These are phyloP conservation scores for Eutrema yunnanense DNA, from an alignment of 345 rosid species.

Conservation along the genomic window DNA sequence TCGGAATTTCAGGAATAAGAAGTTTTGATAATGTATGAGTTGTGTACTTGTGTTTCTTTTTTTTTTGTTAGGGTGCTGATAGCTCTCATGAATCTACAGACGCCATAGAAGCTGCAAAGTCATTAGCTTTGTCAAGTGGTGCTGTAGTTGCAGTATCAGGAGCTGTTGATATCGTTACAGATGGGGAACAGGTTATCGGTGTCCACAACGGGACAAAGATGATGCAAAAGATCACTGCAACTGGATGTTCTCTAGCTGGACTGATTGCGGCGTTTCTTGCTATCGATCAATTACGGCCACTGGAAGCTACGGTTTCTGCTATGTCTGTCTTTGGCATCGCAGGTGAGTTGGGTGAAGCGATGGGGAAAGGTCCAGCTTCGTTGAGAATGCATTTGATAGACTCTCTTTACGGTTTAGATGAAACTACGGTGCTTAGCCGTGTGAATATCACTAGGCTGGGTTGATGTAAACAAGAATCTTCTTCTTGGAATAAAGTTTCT, in stretches of 20 bases:
- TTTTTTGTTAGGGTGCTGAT: conserved; percentile 51
- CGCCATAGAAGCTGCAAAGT: conserved; percentile 82
- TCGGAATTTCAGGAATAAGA: neutral
- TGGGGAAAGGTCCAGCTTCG: conserved; percentile 82
- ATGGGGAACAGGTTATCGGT: conserved; percentile 56
- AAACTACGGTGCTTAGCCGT: conserved; percentile 37
- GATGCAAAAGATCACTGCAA: conserved; percentile 88
- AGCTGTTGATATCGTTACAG: conserved; percentile 68
- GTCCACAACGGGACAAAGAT: conserved; percentile 72
- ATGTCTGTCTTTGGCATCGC: conserved; percentile 74
- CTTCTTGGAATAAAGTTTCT: conserved; percentile 12
- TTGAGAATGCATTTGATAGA: conserved; percentile 81
- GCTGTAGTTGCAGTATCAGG: conserved; percentile 73
- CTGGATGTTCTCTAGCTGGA: conserved; percentile 76
- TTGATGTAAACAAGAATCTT: conserved; percentile 8
- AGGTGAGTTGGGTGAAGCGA: conserved; percentile 68
- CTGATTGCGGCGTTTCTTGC: conserved; percentile 78
- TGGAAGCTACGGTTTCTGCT: conserved; percentile 85
- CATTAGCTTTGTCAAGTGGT: conserved; percentile 55
- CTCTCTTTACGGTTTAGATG: conserved; percentile 60
- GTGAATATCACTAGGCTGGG: conserved; percentile 37
- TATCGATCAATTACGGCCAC: conserved; percentile 41
- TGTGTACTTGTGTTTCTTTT: neutral
- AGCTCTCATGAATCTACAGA: conserved; percentile 70
- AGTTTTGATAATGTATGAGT: neutral